A percentile compares a stretch with the other conserved stretches of the same genome.
phyloP scores from a whole-genome alignment of 495 filamentous ascomycete genomes.

The Xylaria castorea region DNA sequence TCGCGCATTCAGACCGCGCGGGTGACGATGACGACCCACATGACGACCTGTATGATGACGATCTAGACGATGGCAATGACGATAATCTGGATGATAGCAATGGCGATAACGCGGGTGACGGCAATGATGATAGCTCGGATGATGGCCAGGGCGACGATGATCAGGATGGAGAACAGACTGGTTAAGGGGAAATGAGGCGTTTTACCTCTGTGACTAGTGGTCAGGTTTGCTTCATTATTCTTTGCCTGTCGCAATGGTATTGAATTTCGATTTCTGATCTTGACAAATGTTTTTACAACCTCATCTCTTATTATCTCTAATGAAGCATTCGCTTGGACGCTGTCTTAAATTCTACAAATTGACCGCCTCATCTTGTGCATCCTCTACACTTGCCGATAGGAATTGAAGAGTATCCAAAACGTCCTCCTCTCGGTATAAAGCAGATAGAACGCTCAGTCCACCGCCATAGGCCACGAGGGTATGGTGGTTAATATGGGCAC shows the following conservation, averaged over 20 bases:
- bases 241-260: no score
- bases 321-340: not conserved
- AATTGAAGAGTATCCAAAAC: no score
- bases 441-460: constrained; percentile 39
- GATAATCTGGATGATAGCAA: not conserved
- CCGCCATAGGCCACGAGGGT: constrained; percentile 61
- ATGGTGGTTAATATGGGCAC: constrained; percentile 60
- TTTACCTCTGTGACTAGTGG: not conserved
- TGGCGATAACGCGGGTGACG: no score
- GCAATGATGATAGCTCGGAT: no score
- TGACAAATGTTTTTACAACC: no score
- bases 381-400: not conserved
- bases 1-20: not conserved
- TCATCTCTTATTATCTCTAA: not conserved
- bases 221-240: not conserved
- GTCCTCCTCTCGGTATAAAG: not conserved
- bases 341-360: no score
- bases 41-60: not conserved
- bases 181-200: not conserved
- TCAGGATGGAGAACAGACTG: not conserved
- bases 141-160: not conserved
- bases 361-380: not conserved
- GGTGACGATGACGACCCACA: not conserved
- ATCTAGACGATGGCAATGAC: not conserved
- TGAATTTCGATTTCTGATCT: not conserved